These are phyloP conservation scores for Pilasporangium apinafurcum DNA, from an alignment of 352 stramenopile species.

Conservation along the genomic window DNA sequence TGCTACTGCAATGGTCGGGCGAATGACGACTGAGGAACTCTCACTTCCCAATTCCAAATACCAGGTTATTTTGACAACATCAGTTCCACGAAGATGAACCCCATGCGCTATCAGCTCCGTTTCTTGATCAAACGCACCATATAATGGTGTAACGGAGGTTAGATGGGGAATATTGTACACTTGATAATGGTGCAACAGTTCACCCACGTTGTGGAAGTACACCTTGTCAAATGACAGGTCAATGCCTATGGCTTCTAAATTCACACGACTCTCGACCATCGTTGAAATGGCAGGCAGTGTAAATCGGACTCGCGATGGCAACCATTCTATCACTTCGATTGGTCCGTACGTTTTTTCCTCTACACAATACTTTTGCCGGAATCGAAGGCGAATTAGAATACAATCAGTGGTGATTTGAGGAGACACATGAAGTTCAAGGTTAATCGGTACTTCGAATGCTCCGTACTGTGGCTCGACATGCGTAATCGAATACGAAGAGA, in stretches of 20 bases:
- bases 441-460: slow-evolving; percentile 53
- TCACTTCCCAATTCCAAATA: slow-evolving; percentile 18
- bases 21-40: not conserved
- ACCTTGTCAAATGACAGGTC: slow-evolving; percentile 51
- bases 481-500: slow-evolving; percentile 37
- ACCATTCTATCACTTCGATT: slow-evolving; percentile 29
- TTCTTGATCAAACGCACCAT: slow-evolving; percentile 33
- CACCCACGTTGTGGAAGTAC: slow-evolving; percentile 38
- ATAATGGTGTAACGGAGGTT: slow-evolving; percentile 35
- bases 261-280: slow-evolving; percentile 20
- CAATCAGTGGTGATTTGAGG: slow-evolving; percentile 41
- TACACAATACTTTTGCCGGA: slow-evolving; percentile 12
- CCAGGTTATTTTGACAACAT: slow-evolving; percentile 36
- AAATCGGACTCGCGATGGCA: slow-evolving; percentile 28
- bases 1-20: slow-evolving; percentile 14
- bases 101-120: slow-evolving; percentile 38
- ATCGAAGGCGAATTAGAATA: slow-evolving; percentile 33
- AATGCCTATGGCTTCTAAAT: slow-evolving; percentile 21
- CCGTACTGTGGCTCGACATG: slow-evolving; percentile 38
- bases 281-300: slow-evolving; percentile 27
- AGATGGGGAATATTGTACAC: slow-evolving; percentile 61
- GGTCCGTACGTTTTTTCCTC: slow-evolving; percentile 24
- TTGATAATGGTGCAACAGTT: slow-evolving; percentile 38
- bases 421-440: slow-evolving; percentile 24
- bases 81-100: slow-evolving; percentile 23